phyloP scores from a whole-genome alignment of 148 eudicot species.

The Persicaria tinctoria region DNA sequence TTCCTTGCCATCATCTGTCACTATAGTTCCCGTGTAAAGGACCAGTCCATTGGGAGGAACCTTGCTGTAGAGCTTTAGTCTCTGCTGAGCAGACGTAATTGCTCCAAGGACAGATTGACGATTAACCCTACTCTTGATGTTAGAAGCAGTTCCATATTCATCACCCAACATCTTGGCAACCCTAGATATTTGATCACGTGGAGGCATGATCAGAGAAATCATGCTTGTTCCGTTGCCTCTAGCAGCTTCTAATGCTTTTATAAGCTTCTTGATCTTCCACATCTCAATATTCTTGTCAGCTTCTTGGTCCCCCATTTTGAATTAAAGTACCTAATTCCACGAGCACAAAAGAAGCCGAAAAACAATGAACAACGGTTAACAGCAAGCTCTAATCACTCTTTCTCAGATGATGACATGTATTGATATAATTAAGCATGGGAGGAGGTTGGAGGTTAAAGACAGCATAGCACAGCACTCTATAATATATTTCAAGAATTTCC shows the following conservation, averaged over 20 bases:
- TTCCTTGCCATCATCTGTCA: constrained; percentile 15
- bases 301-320: constrained; percentile 16
- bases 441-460: background rate
- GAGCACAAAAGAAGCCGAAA: background rate
- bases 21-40: constrained; percentile 16
- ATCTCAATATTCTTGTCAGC: constrained; percentile 16
- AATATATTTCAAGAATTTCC: background rate
- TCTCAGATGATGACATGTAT: background rate
- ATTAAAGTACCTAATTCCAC: background rate
- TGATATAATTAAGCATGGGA: background rate
- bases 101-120: constrained; percentile 17
- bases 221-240: constrained; percentile 17
- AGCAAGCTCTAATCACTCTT: background rate
- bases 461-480: background rate
- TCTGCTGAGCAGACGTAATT: constrained; percentile 15
- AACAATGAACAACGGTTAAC: background rate
- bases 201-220: constrained; percentile 18
- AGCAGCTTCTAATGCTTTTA: constrained; percentile 17
- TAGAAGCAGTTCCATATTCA: constrained; percentile 17
- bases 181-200: constrained; percentile 14
- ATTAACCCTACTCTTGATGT: constrained; percentile 17
- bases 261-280: constrained; percentile 18
- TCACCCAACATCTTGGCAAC: constrained; percentile 17
- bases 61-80: constrained; percentile 16
- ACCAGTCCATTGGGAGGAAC: constrained; percentile 18